These are phyloP conservation scores for Colletotrichum godetiae DNA, from an alignment of 2,329 filamentous ascomycete species.

Conservation along the genomic window DNA sequence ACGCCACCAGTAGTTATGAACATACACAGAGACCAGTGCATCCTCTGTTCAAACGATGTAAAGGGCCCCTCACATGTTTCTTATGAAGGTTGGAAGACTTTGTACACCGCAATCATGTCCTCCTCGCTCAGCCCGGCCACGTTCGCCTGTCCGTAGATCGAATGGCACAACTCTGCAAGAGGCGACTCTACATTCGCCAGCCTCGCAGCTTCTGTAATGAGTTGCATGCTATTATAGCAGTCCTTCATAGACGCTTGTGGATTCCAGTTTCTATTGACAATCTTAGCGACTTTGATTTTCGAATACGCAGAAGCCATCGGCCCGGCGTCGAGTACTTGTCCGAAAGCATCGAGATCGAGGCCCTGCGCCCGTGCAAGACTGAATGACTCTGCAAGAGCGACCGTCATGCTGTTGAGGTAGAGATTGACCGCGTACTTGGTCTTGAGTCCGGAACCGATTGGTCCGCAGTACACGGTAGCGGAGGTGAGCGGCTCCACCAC, in stretches of 20 bases:
- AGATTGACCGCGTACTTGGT: conserved; percentile 47
- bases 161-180: conserved; percentile 38
- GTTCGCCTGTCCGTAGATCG: conserved; percentile 40
- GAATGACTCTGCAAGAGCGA: conserved; percentile 46
- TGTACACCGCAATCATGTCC: conserved; percentile 44
- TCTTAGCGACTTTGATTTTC: conserved; percentile 44
- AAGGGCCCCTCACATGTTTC: background rate
- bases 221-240: conserved; percentile 44
- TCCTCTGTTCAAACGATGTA: background rate
- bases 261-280: conserved; percentile 43
- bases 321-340: conserved; percentile 43
- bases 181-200: conserved; percentile 37
- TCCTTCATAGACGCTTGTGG: conserved; percentile 44
- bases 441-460: conserved; percentile 44
- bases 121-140: conserved; percentile 40
- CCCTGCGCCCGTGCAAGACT: conserved; percentile 46
- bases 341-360: conserved; percentile 44
- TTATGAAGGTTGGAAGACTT: conserved; percentile 8
- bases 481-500: conserved; percentile 41
- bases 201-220: conserved; percentile 41
- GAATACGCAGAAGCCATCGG: conserved; percentile 46
- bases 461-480: conserved; percentile 47
- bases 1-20: too few species aligned
- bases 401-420: conserved; percentile 44
- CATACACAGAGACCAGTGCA: too few species aligned